These are phyloP conservation scores for Aspergillus vadensis DNA, from an alignment of 2,329 filamentous ascomycete species.

Conservation along the genomic window DNA sequence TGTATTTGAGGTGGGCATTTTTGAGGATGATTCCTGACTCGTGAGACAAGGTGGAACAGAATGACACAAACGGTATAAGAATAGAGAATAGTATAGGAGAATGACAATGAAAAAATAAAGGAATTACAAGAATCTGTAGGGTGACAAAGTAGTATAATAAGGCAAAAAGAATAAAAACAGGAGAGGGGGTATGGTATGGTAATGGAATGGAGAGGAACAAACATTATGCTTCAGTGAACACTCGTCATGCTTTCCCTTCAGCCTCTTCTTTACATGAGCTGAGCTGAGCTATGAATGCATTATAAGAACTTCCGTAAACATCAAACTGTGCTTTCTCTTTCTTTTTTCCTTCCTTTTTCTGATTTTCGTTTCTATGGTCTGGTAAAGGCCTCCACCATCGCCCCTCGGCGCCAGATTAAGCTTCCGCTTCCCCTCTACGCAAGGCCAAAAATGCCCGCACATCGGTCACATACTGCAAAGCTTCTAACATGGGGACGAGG, in stretches of 20 bases:
- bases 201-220: neutral
- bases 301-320: slow-evolving; percentile 13
- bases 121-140: slow-evolving; percentile 5
- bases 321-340: slow-evolving; percentile 1
- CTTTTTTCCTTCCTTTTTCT: neutral
- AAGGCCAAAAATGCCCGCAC: slow-evolving; percentile 87
- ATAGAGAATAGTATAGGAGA: neutral
- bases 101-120: neutral
- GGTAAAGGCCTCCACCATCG: neutral
- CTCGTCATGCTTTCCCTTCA: slow-evolving; percentile 15
- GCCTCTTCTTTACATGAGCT: slow-evolving; percentile 18
- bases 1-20: no score
- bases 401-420: slow-evolving; percentile 22
- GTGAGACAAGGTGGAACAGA: neutral
- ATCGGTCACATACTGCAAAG: slow-evolving; percentile 93
- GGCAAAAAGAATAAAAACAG: neutral
- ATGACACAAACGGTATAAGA: neutral
- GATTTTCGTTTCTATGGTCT: slow-evolving; percentile 4
- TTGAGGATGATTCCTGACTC: neutral
- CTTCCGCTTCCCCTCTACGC: slow-evolving; percentile 71
- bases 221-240: slow-evolving; percentile 10
- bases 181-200: slow-evolving; percentile 17
- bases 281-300: slow-evolving; percentile 18
- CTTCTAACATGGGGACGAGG: slow-evolving; percentile 87
- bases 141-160: neutral